phyloP scores from a whole-genome alignment of 306 rosid species.

The Mimosa pudica region DNA sequence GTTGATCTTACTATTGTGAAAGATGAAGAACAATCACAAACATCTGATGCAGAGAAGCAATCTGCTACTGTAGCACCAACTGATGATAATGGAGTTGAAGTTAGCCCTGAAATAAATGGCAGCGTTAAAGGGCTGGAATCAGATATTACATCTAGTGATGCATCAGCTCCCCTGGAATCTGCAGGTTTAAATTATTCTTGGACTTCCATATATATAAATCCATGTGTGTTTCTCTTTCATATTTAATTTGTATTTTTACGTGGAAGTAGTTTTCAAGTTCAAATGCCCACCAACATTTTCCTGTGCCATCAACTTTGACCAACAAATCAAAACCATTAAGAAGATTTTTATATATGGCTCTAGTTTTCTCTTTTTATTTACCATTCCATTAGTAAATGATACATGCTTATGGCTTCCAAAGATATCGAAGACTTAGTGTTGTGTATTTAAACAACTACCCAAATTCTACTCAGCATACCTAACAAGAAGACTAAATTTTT shows the following conservation, averaged over 20 bases:
- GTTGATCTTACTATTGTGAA: constrained; percentile 41
- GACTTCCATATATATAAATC: constrained; percentile 17
- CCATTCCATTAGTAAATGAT: neutral
- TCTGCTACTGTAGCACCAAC: constrained; percentile 40
- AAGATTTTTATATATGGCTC: neutral
- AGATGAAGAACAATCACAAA: constrained; percentile 47
- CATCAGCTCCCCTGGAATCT: constrained; percentile 40
- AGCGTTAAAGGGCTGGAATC: constrained; percentile 40
- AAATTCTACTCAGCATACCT: neutral
- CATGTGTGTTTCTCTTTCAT: neutral
- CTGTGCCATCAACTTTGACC: constrained; percentile 27
- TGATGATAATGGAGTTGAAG: constrained; percentile 44
- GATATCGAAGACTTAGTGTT: constrained; percentile 25
- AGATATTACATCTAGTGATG: constrained; percentile 45
- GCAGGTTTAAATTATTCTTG: constrained; percentile 47
- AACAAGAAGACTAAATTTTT: neutral
- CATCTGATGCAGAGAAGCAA: constrained; percentile 42
- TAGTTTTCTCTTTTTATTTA: constrained; percentile 15
- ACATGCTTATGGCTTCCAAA: constrained; percentile 20
- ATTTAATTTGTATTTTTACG: neutral
- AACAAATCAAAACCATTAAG: constrained; percentile 11
- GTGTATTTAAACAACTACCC: constrained; percentile 14
- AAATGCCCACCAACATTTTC: constrained; percentile 18
- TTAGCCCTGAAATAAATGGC: constrained; percentile 46
- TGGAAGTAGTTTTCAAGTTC: constrained; percentile 1